A percentile compares a stretch with the other conserved stretches of the same genome.
phyloP scores from a whole-genome alignment of 108 stramenopile species.

The Cylindrotheca closterium region DNA sequence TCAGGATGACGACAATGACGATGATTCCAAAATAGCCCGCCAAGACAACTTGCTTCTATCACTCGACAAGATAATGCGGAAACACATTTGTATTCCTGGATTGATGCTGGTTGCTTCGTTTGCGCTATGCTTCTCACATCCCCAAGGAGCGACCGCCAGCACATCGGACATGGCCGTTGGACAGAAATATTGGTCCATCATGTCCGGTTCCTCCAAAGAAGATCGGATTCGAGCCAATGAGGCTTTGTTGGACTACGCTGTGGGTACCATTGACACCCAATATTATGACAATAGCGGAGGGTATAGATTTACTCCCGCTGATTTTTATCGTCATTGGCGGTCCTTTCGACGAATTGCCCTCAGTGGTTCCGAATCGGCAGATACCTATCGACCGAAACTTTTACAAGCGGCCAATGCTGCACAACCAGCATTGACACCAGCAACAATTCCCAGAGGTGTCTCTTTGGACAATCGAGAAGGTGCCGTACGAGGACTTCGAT shows the following conservation, averaged over 20 bases:
- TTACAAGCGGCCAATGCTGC: neutral
- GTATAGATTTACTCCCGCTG: conserved; percentile 48
- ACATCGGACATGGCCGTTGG: neutral
- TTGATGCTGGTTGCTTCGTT: no score
- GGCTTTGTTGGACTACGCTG: conserved; percentile 70
- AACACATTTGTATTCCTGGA: no score
- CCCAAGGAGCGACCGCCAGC: no score
- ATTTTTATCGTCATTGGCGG: conserved; percentile 64
- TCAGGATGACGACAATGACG: no score
- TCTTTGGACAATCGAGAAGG: conserved; percentile 50
- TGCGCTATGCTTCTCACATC: no score
- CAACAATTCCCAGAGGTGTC: conserved; percentile 10
- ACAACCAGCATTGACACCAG: neutral
- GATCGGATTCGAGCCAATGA: conserved; percentile 42
- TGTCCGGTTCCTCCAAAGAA: conserved; percentile 10
- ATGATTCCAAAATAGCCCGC: no score
- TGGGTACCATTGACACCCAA: conserved; percentile 77
- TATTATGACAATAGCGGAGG: conserved; percentile 83
- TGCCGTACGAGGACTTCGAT: conserved; percentile 58
- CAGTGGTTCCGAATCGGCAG: conserved; percentile 1
- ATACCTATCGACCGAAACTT: neutral
- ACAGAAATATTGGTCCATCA: conserved; percentile 30
- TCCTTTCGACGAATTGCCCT: conserved; percentile 24
- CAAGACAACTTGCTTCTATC: no score
- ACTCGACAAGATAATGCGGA: no score